Evolutionary conservation across 495 filamentous ascomycete species (phyloP), one percentile per base, ranked within the genome.

Genomic region (Aspergillus carlsbadensis): DNA sequence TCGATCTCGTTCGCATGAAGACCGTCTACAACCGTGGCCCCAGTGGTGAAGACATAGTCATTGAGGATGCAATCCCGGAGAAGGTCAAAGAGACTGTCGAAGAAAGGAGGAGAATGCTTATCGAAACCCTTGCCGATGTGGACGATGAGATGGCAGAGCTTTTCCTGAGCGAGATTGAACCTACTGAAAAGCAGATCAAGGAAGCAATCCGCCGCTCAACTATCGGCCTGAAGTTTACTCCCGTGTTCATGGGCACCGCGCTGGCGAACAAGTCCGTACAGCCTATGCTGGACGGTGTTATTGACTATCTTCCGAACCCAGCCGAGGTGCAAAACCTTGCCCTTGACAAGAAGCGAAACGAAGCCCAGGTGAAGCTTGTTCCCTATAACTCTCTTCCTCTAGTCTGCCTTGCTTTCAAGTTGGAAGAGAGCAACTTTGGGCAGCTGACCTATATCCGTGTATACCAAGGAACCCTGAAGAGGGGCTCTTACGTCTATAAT

Each of bases 391-490:
- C 89, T 6, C 78, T 93, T 6, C 95, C 95, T 1, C 95, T 99
- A 57, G 92, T 98, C 36, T 95, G 95, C 37, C 77, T 99, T 51
- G 95, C 95, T 18, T 99, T 99, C 81, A 99, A 99, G 78, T 84
- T 99, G 33, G 95, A 98, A 81, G 95, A 99, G 73, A 95, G 91
- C 77, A 96, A 96, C 66, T 99, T 96, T 67, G 95, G 95, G 39
- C 95, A 99, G 72, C 80, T 99, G 64, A 99, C 95, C 46, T 99
- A 98, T 71, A 93, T 99, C 56, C 91, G 95, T 61, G 95, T 99
- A 22, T 99, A 99, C 78, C 95, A 99, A 73, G 95, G 95, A 59
- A 83, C 84, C 18, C 75, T 99, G 55, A 88, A 81, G 72, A 98
- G 95, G 80, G 89, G 91, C 39, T 79, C 87, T 64, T 88, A 90